Percentiles rank a stretch among this genome's conserved stretches.
These are phyloP conservation scores for Aspergillus nidulans DNA, from an alignment of 495 filamentous ascomycete species.

Conservation along the genomic window DNA sequence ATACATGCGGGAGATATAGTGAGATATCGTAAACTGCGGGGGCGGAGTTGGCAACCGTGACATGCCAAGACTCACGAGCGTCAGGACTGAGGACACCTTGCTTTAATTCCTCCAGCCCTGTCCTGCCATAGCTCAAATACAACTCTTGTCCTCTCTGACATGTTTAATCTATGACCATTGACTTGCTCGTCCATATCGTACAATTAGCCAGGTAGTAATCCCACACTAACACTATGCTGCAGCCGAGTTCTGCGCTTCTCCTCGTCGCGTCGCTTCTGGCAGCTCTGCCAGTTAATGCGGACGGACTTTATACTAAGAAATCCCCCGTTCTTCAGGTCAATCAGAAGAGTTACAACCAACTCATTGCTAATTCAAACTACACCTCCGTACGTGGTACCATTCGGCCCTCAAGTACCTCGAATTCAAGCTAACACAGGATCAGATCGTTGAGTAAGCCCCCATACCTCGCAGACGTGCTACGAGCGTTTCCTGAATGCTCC, in stretches of 20 bases:
- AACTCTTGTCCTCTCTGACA: not conserved
- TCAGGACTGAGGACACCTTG: conserved; percentile 51
- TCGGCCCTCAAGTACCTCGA: not conserved
- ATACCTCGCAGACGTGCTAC: conserved; percentile 7
- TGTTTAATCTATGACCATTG: not conserved
- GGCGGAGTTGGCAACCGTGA: conserved; percentile 15
- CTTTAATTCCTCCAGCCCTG: conserved; percentile 17
- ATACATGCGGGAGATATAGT: too few species aligned
- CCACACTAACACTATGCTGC: conserved; percentile 11
- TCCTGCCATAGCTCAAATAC: not conserved
- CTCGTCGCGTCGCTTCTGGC: conserved; percentile 51
- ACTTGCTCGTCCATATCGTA: not conserved
- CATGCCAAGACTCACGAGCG: conserved; percentile 37
- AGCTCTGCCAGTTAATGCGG: conserved; percentile 59
- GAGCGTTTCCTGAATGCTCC: conserved; percentile 11
- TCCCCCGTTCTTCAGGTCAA: conserved; percentile 85
- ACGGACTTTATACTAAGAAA: conserved; percentile 76
- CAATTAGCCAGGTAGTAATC: not conserved
- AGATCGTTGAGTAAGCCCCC: conserved; percentile 65
- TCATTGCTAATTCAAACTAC: conserved; percentile 86
- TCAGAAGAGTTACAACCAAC: conserved; percentile 73
- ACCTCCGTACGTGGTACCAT: conserved; percentile 61
- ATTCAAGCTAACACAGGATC: conserved; percentile 17
- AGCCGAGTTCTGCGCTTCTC: conserved; percentile 29
- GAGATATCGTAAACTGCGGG: not conserved